Evolutionary conservation across 208 protist genomes (phyloP).

Genomic region (Porcisia deanei): DNA sequence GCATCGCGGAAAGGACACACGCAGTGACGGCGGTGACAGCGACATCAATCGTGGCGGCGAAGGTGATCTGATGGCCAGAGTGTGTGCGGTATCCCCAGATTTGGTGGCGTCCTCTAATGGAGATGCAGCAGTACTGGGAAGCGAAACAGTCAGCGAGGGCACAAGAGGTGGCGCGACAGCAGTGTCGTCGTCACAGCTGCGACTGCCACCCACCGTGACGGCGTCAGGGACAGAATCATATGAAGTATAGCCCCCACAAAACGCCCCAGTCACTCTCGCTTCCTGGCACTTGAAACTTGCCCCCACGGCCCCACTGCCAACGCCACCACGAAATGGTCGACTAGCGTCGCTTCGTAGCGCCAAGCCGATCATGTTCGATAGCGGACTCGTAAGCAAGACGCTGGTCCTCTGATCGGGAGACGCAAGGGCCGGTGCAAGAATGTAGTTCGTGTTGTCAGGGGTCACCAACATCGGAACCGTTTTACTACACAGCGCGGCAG

Average conservation of each 20-base stretch:
- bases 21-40: conserved; percentile 21
- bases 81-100: background rate
- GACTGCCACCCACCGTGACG: background rate
- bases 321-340: background rate
- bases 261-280: background rate
- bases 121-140: background rate
- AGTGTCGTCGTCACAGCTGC: background rate
- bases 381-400: background rate
- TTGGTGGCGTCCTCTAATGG: background rate
- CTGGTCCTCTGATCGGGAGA: background rate
- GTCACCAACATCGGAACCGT: background rate
- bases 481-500: background rate
- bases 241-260: background rate
- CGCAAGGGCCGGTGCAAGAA: conserved; percentile 2
- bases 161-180: background rate
- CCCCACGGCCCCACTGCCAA: background rate
- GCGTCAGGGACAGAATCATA: background rate
- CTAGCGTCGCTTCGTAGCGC: background rate
- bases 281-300: background rate
- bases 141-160: background rate
- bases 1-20: conserved; percentile 27
- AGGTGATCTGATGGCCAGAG: background rate
- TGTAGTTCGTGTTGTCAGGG: conserved; percentile 12
- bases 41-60: background rate
- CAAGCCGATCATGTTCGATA: background rate